Evolutionary conservation across 2,329 filamentous ascomycete genomes (phyloP), one percentile per base, ranked within the genome.

Genomic region (Xylaria sp.): DNA sequence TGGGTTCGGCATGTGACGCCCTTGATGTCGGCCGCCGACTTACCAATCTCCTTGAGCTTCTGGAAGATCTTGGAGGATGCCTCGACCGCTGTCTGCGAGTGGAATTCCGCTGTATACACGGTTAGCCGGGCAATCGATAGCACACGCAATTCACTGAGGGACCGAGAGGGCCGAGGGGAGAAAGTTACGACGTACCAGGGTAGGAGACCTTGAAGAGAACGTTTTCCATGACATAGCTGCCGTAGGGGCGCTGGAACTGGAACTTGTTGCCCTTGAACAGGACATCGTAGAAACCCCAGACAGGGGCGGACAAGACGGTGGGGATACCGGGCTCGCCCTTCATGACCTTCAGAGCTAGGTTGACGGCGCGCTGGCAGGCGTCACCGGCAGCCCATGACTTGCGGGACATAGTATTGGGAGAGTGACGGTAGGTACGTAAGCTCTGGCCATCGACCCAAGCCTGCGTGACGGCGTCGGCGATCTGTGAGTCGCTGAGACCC

Each of bases 171-270:
- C 6, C 10, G 44, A 25, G 15, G 39, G 45, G 49, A n/a, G n/a
- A n/a, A n/a, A 56, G 36, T 5, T 62, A 87, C 79, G 85, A 58
- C 67, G 11, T 65, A 93, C 92, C 92, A 77, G 95, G 95, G 81
- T 97, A 98, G 51, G 96, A 99, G 68, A 99, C 96, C 89, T 99
- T 99, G 91, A 99, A 99, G 71, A 99, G 90, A 68, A 99, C 94
- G 78, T 98, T 99, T 89, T 99, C 96, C 96, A 99, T 99, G 73
- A 99, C 96, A 81, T 99, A 99, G 86, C 92, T 97, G 78, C 94
- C 95, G 78, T 99, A 99, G 66, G 91, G 89, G 70, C 96, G 90
- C 86, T 98, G 95, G 87, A 97, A 99, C 81, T 94, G 85, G 80
- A 99, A 99, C 82, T 92, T 92, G 76, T 96, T 93, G 82, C 94